These are phyloP conservation scores for Exophiala dermatitidis DNA, from an alignment of 2,329 filamentous ascomycete genomes.

Conservation along the genomic window DNA sequence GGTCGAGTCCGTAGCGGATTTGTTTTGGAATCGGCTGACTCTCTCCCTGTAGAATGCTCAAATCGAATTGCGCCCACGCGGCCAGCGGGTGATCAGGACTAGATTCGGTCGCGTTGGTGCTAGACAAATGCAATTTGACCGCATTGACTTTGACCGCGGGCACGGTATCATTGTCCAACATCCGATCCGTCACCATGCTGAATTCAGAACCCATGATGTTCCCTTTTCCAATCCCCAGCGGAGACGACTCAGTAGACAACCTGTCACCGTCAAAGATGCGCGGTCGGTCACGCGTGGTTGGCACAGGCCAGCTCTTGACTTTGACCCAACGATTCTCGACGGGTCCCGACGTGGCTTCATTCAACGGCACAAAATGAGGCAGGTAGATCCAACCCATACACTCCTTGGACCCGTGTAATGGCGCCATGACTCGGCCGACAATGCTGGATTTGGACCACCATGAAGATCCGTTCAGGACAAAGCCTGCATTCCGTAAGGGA, in stretches of 20 bases:
- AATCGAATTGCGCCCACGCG: conserved; percentile 21
- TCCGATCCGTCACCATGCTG: conserved; percentile 34
- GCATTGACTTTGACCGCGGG: conserved; percentile 23
- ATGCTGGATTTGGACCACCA: conserved; percentile 54
- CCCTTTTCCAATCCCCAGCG: conserved; percentile 34
- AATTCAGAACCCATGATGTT: conserved; percentile 35
- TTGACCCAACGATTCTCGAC: conserved; percentile 46
- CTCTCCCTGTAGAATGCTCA: background rate
- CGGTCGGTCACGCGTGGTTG: conserved; percentile 30
- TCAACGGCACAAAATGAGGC: conserved; percentile 34
- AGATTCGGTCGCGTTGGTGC: conserved; percentile 6
- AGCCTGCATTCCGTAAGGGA: conserved; percentile 44
- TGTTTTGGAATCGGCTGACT: conserved; percentile 14
- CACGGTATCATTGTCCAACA: conserved; percentile 11
- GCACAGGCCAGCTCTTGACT: conserved; percentile 35
- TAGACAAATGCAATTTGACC: conserved; percentile 27
- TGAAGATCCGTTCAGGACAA: conserved; percentile 41
- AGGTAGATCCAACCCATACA: conserved; percentile 52
- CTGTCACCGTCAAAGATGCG: conserved; percentile 41
- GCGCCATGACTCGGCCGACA: conserved; percentile 48
- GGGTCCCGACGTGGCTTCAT: conserved; percentile 26
- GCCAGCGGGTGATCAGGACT: conserved; percentile 17
- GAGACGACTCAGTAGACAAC: conserved; percentile 36
- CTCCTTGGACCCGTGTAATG: conserved; percentile 39
- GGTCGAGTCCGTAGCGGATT: conserved; percentile 37